These are phyloP conservation scores for Sporisorium reilianum DNA, from an alignment of 1,284 basidiomycete genomes.

Conservation along the genomic window DNA sequence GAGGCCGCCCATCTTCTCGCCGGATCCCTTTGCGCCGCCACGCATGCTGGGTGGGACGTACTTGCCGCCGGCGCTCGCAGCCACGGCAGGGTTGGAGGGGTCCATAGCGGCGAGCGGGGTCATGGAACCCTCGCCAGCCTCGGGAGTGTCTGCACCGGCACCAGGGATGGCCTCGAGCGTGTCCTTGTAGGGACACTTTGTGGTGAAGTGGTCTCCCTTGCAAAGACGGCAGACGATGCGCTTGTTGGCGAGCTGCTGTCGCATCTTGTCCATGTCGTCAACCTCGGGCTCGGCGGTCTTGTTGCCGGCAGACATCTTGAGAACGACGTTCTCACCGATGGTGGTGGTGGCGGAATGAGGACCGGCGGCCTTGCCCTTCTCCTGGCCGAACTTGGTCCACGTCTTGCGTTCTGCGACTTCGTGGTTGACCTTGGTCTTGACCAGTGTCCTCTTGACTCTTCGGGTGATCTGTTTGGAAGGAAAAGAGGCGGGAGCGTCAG, in stretches of 20 bases:
- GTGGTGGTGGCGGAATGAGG: conserved; percentile 89
- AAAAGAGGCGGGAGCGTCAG: not conserved
- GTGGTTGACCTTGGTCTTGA: conserved; percentile 93
- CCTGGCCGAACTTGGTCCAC: conserved; percentile 94
- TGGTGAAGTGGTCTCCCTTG: conserved; percentile 97
- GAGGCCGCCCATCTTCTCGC: conserved; percentile 81
- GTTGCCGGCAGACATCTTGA: conserved; percentile 84
- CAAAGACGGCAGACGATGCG: conserved; percentile 94
- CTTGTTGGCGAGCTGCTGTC: conserved; percentile 78
- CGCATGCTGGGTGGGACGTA: conserved; percentile 95
- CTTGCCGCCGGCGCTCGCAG: conserved; percentile 74
- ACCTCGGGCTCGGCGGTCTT: conserved; percentile 76
- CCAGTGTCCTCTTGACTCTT: conserved; percentile 85
- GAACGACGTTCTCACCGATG: conserved; percentile 87
- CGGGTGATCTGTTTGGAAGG: conserved; percentile 74
- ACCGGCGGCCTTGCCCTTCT: conserved; percentile 87
- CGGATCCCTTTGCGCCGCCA: conserved; percentile 75
- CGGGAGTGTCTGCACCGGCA: conserved; percentile 65
- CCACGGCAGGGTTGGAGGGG: conserved; percentile 66
- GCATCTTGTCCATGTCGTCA: conserved; percentile 79
- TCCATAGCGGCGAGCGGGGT: conserved; percentile 69
- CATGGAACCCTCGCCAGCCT: conserved; percentile 73
- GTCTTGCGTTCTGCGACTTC: conserved; percentile 90
- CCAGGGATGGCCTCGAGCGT: conserved; percentile 79
- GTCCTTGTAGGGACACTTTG: conserved; percentile 98